These are phyloP conservation scores for Kazachstania taianensis DNA, from an alignment of 805 yeast genomes.

Conservation along the genomic window DNA sequence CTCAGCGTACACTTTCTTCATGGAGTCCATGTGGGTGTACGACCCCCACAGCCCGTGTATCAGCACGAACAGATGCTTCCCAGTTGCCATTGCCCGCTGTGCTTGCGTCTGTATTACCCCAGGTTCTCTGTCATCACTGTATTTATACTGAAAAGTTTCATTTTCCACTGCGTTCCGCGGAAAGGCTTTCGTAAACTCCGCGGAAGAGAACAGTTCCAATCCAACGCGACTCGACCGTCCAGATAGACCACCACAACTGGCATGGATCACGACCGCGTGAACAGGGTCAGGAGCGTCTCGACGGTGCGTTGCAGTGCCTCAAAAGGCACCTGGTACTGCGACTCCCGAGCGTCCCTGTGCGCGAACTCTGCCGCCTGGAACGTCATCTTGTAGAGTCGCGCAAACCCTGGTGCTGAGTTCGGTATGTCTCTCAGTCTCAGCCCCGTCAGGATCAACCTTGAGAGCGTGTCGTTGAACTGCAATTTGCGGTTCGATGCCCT, in stretches of 20 bases:
- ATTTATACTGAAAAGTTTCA: too few relatives aligned
- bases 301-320: constrained; percentile 30
- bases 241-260: not conserved
- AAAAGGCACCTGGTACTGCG: constrained; percentile 13
- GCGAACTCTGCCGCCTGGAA: constrained; percentile 32
- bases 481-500: constrained; percentile 5
- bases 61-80: constrained; percentile 53
- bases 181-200: too few relatives aligned
- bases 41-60: constrained; percentile 78
- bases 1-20: constrained; percentile 35
- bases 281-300: constrained; percentile 27
- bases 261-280: constrained; percentile 18
- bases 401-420: constrained; percentile 22
- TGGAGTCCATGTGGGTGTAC: constrained; percentile 43
- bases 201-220: too few relatives aligned
- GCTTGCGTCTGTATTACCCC: too few relatives aligned
- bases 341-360: constrained; percentile 19
- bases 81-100: constrained; percentile 2
- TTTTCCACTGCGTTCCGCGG: too few relatives aligned
- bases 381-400: constrained; percentile 30
- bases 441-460: constrained; percentile 30
- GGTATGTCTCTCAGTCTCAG: constrained; percentile 29
- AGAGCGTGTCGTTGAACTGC: constrained; percentile 25
- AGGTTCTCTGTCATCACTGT: too few relatives aligned
- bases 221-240: not conserved